A percentile compares a stretch with the other conserved stretches of the same genome.
These are phyloP conservation scores for Herpetospermum pedunculosum DNA, from an alignment of 306 rosid species.

Conservation along the genomic window DNA sequence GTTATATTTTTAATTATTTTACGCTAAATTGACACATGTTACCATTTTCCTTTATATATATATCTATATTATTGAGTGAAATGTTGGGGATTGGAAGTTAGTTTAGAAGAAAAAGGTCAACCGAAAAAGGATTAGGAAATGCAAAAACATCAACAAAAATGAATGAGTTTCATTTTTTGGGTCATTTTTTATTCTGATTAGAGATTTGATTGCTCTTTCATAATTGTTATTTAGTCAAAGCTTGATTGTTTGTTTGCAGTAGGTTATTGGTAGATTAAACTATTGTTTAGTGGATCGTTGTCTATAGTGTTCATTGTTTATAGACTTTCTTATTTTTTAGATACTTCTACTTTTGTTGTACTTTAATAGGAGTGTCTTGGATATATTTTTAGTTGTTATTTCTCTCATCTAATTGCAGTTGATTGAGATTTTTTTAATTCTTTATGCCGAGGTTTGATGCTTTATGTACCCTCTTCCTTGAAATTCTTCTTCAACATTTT, in stretches of 20 bases:
- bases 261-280: neutral
- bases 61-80: no score
- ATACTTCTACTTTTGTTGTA: neutral
- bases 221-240: neutral
- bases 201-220: neutral
- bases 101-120: no score
- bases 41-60: no score
- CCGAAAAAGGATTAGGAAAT: no score
- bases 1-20: no score
- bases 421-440: neutral
- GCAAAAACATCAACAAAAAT: no score
- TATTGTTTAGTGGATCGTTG: neutral
- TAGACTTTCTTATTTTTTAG: neutral
- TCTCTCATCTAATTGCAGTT: neutral
- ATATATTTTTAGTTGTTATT: neutral
- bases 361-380: neutral
- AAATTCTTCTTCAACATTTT: constrained; percentile 12
- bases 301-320: neutral
- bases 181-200: no score
- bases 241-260: neutral
- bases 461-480: constrained; percentile 1
- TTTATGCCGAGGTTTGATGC: constrained; percentile 1
- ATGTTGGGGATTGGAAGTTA: no score
- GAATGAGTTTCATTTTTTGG: no score
- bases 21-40: no score